These are phyloP conservation scores for Sporisorium reilianum DNA, from an alignment of 1,284 basidiomycete genomes.

Conservation along the genomic window DNA sequence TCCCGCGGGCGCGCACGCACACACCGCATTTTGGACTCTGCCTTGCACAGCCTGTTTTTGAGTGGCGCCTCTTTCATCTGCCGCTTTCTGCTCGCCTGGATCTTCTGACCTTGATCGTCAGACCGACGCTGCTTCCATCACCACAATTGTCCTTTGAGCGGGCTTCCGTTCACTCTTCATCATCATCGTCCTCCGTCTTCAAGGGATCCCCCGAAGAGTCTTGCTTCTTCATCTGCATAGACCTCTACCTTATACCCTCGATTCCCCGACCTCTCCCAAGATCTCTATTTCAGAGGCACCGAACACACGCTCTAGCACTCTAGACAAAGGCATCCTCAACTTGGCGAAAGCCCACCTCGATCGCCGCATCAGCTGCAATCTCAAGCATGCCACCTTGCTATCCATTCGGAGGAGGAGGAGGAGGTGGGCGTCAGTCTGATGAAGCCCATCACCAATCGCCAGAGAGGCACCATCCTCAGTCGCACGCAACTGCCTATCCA, in stretches of 20 bases:
- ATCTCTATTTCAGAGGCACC: neutral
- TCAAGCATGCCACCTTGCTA: constrained; percentile 41
- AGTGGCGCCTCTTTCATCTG: neutral
- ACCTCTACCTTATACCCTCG: neutral
- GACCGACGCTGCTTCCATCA: neutral
- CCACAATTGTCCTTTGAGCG: neutral
- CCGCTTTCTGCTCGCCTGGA: neutral
- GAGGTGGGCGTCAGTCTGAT: constrained; percentile 26
- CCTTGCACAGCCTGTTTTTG: neutral
- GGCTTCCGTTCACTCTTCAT: neutral
- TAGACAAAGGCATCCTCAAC: too few species aligned
- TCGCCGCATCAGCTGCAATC: constrained; percentile 4
- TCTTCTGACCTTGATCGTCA: neutral
- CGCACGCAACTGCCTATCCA: constrained; percentile 38
- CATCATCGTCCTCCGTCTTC: neutral
- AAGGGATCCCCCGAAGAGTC: neutral
- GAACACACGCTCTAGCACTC: neutral
- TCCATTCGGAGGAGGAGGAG: constrained; percentile 15
- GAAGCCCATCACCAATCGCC: constrained; percentile 23
- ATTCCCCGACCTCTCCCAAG: neutral
- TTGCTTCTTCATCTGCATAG: constrained; percentile 12
- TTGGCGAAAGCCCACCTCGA: constrained; percentile 35
- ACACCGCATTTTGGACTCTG: constrained; percentile 9
- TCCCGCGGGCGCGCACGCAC: neutral
- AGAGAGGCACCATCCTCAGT: constrained; percentile 21